Base-by-base conservation (phyloP, 257 asterid species). In the Scutellaria minor region DNA sequence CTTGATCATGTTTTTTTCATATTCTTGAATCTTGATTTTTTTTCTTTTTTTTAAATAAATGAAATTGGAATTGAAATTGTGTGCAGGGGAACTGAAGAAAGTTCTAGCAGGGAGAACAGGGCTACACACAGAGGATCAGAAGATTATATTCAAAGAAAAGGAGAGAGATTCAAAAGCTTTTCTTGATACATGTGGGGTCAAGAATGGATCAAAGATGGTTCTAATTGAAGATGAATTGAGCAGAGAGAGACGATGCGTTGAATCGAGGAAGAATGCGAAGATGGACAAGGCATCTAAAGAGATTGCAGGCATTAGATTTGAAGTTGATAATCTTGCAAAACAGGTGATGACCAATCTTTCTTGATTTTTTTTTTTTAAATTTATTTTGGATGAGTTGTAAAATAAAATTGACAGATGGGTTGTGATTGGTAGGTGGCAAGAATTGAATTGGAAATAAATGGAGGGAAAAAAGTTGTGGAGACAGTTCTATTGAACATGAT, bases 391-490 rank as follows among this genome's bases (percentile, higher is more conserved):
- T 44, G 66, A 2, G 47, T 39, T 62, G 63, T 11, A 41, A 13
- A 46, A 3, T 46, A 2, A 8, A 10, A 46, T 14, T 8, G 52
- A 46, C 6, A 13, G 75, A 48, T 60, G 50, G 53, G 53, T 50
- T 75, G 73, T 64, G 22, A 42, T 39, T 46, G 74, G 39, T 82
- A 91, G 99, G 97, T 94, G 78, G 90, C 85, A 51, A 52, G 79
- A 14, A 70, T 80, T 80, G 99, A 94, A 76, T 31, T 85, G 86
- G 92, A 84, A 71, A 86, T 91, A 15, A 80, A 77, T 81, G 86
- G 88, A 58, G 97, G 97, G 42, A 87, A 91, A 77, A 87, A 88
- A 84, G 95, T 91, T 41, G 81, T 66, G 87, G 99, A 89, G 71
- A 76, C 70, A 57, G 84, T 77, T 66, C 37, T 91, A 22, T 77